Percentiles rank a stretch among this genome's conserved stretches.
phyloP scores from a whole-genome alignment of 257 asterid genomes.

The Prunella vulgaris region DNA sequence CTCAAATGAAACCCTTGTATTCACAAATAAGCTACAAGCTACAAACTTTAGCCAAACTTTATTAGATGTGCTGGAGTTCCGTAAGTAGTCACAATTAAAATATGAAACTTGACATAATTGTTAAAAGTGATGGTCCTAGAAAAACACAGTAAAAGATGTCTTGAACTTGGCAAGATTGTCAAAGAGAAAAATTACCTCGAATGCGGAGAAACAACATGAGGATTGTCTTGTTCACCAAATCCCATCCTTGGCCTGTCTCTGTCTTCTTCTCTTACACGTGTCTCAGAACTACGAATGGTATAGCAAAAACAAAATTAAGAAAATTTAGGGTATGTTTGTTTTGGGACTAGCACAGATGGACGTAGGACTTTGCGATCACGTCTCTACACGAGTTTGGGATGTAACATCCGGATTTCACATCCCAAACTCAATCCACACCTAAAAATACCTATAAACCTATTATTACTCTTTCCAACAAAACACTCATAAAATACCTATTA shows the following conservation, averaged over 20 bases:
- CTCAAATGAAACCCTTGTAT: neutral
- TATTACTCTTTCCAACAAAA: too few species aligned
- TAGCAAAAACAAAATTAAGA: neutral
- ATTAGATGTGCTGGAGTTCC: neutral
- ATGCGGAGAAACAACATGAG: conserved; percentile 14
- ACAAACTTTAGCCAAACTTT: neutral
- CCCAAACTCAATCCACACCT: too few species aligned
- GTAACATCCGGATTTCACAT: too few species aligned
- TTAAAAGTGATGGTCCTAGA: neutral
- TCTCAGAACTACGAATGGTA: conserved; percentile 29
- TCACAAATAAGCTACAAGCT: neutral
- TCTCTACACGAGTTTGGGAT: too few species aligned
- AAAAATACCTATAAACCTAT: too few species aligned
- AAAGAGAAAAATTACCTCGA: conserved; percentile 34
- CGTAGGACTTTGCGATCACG: too few species aligned
- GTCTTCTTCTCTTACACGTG: conserved; percentile 21
- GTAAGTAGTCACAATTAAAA: neutral
- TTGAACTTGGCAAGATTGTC: neutral
- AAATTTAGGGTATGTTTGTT: too few species aligned
- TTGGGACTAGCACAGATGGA: too few species aligned
- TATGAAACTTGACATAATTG: neutral
- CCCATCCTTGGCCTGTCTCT: conserved; percentile 22
- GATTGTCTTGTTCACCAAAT: conserved; percentile 21
- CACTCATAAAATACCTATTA: too few species aligned
- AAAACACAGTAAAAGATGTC: neutral